These are phyloP conservation scores for Metschnikowia picachoensis DNA, from an alignment of 805 yeast species.

Conservation along the genomic window DNA sequence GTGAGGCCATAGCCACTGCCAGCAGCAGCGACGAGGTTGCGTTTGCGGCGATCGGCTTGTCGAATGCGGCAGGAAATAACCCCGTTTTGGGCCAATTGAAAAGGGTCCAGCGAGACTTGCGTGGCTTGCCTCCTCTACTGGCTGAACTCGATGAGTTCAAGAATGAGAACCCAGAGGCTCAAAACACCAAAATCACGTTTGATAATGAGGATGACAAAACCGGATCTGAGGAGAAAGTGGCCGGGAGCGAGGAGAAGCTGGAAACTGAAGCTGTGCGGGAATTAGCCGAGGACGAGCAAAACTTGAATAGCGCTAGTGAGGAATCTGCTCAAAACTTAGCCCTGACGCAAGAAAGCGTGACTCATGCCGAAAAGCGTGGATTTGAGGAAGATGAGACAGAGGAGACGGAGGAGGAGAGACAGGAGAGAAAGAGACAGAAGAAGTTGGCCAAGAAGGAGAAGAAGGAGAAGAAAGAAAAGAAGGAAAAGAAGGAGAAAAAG, in stretches of 20 bases:
- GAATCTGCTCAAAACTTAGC: constrained; percentile 1
- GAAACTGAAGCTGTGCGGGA: constrained; percentile 2
- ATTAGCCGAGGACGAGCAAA: not conserved
- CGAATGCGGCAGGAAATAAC: constrained; percentile 29
- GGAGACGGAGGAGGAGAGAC: constrained; percentile 21
- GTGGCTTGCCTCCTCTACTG: constrained; percentile 70
- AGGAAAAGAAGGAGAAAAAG: constrained; percentile 3
- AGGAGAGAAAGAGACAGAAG: constrained; percentile 25
- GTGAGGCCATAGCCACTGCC: constrained; percentile 34
- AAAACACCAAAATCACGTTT: constrained; percentile 26
- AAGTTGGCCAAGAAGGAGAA: constrained; percentile 25
- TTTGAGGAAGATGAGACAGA: constrained; percentile 13
- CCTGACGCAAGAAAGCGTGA: too few relatives aligned
- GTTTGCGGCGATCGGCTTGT: constrained; percentile 27
- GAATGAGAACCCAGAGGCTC: constrained; percentile 9
- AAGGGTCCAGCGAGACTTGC: constrained; percentile 71
- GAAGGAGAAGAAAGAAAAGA: constrained; percentile 15
- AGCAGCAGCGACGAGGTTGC: constrained; percentile 23
- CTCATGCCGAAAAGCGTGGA: not conserved
- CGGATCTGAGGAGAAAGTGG: constrained; percentile 9
- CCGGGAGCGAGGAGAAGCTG: constrained; percentile 6
- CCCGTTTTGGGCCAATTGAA: constrained; percentile 58
- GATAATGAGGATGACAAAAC: constrained; percentile 16
- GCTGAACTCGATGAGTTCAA: constrained; percentile 19
- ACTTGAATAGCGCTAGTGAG: too few relatives aligned